These are phyloP conservation scores for Erigeron canadensis DNA, from an alignment of 129 eudicot genomes.

Conservation along the genomic window DNA sequence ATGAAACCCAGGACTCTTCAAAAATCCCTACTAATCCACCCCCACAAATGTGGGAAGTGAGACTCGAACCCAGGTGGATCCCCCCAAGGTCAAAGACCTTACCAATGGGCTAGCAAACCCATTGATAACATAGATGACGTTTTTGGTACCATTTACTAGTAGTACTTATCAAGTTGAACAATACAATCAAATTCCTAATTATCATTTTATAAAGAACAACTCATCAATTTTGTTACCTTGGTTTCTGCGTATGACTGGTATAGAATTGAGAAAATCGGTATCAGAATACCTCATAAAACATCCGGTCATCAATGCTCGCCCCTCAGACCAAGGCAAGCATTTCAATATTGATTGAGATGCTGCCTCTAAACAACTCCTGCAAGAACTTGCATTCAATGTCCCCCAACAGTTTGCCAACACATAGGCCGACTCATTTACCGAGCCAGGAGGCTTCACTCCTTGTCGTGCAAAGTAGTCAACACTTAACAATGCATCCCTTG, in stretches of 20 bases:
- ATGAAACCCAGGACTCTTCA: too few species aligned
- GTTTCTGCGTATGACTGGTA: conserved; percentile 38
- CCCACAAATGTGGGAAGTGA: too few species aligned
- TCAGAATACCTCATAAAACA: conserved; percentile 87
- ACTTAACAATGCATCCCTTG: conserved; percentile 35
- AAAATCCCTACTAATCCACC: too few species aligned
- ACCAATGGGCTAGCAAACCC: too few species aligned
- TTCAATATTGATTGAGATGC: conserved; percentile 46
- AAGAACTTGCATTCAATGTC: conserved; percentile 52
- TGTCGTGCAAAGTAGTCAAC: conserved; percentile 43
- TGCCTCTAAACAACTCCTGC: conserved; percentile 54
- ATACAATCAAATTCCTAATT: conserved; percentile 3
- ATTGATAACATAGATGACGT: too few species aligned
- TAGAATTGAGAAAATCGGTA: conserved; percentile 62
- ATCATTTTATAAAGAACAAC: conserved; percentile 9
- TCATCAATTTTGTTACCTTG: conserved; percentile 36
- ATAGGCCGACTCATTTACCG: conserved; percentile 45
- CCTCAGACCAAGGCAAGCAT: conserved; percentile 76
- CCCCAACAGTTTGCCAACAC: conserved; percentile 81
- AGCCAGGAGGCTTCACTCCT: conserved; percentile 30
- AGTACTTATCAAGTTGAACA: conserved; percentile 1
- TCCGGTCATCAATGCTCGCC: conserved; percentile 65
- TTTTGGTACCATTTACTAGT: conserved; percentile 1
- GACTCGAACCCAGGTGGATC: too few species aligned
- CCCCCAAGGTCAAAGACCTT: too few species aligned